Conservation (phyloP, 208 protist genomes). For the Wallacemonas sp. region DNA sequence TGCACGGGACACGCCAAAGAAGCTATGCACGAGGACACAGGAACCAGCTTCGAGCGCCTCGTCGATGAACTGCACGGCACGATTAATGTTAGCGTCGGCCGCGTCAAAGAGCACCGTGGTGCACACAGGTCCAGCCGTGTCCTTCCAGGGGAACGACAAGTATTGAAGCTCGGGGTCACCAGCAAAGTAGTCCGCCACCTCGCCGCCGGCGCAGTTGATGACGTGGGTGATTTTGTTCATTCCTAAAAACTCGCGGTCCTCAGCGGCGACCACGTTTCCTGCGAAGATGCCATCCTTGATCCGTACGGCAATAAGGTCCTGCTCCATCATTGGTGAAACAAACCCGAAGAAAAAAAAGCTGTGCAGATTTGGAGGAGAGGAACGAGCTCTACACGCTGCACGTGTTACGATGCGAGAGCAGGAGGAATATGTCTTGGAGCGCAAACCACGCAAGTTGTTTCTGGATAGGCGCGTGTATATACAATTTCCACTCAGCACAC, state of each 20-base stretch:
- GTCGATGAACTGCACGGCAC: slow-evolving; percentile 83
- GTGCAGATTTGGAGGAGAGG: background rate
- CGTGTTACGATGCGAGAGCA: no score
- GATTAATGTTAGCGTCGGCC: slow-evolving; percentile 80
- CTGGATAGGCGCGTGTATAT: no score
- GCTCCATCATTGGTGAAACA: slow-evolving; percentile 27
- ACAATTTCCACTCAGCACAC: no score
- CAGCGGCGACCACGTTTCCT: slow-evolving; percentile 80
- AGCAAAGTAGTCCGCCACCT: slow-evolving; percentile 80
- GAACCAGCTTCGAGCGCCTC: slow-evolving; percentile 78
- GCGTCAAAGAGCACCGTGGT: slow-evolving; percentile 86
- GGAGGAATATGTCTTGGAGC: no score
- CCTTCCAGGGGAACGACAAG: slow-evolving; percentile 92
- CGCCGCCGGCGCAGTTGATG: slow-evolving; percentile 90
- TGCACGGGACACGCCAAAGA: slow-evolving; percentile 79
- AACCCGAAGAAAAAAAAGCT: background rate
- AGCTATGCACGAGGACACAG: slow-evolving; percentile 91
- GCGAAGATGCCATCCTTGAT: slow-evolving; percentile 94
- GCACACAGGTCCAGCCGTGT: slow-evolving; percentile 68
- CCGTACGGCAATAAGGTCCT: slow-evolving; percentile 84
- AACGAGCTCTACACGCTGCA: no score
- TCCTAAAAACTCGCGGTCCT: slow-evolving; percentile 86
- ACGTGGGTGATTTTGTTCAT: slow-evolving; percentile 94
- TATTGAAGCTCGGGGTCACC: slow-evolving; percentile 81
- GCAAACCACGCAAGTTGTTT: no score